Evolutionary conservation across 2,329 filamentous ascomycete species (phyloP), one percentile per base, ranked within the genome.

Genomic region (Ophiostoma novo-ulmi): DNA sequence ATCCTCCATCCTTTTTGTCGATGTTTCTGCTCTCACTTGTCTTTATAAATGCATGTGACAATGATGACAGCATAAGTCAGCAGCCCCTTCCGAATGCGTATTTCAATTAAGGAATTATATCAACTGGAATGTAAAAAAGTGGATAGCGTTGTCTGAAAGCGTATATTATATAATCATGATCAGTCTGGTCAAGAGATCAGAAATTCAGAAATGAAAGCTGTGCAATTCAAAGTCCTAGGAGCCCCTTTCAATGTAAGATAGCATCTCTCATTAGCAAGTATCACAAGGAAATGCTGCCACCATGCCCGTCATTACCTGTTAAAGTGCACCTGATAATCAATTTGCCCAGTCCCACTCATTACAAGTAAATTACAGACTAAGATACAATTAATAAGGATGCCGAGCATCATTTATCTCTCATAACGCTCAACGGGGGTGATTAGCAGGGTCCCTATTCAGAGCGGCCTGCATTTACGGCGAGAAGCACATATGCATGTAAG

Each of bases 21-120:
- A 14, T 58, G 26, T 58, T 26, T 22, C 52, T 58, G 22, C 17
- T 48, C 14, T 48, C 17, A 20, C 31, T 5, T 20, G 17, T n/a
- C 44, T n/a, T n/a, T 20, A n/a, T 20, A 48, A 20, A 48, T 58
- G 26, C 52, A 58, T 58, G 52, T 58, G n/a, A 58, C 22, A 58
- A 11, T 8, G 52, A 26, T 26, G n/a, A 1, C 5, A 22, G 48
- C 7, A 55, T 14, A 58, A 58, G 52, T 58, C 52, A 58, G 17
- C 52, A 58, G 52, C 52, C 31, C 52, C 52, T 58, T 58, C 52
- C 52, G 22, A 58, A 58, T 58, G 52, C 52, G 52, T 58, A 8
- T 3, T 26, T 5, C 44, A 48, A 6, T 20, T 20, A 20, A 48
- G 44, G 17, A 48, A 8, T n/a, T 48, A 48, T 58, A 31, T 26